A percentile compares a stretch with the other conserved stretches of the same genome.
phyloP scores from a whole-genome alignment of 2,329 filamentous ascomycete genomes.

The Nothophaeocryptopus gaeumannii region DNA sequence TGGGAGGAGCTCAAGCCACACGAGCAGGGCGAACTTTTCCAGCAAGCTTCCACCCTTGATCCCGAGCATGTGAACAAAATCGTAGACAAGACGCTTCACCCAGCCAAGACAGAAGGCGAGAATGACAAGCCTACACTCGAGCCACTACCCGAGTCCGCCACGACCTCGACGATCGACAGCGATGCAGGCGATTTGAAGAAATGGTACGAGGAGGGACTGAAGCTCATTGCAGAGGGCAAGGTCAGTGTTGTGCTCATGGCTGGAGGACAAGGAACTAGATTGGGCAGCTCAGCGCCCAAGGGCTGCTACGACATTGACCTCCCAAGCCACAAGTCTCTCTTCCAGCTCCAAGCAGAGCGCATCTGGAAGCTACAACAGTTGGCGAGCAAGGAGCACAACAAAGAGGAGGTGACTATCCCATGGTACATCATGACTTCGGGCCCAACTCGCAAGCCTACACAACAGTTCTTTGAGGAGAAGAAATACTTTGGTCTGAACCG shows the following conservation, averaged over 20 bases:
- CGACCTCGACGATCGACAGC: constrained; percentile 89
- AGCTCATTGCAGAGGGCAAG: constrained; percentile 65
- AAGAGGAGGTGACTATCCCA: constrained; percentile 66
- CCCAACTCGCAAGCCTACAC: constrained; percentile 86
- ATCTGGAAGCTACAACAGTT: constrained; percentile 83
- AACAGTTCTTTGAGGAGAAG: constrained; percentile 86
- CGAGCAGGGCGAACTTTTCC: constrained; percentile 75
- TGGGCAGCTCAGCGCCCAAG: constrained; percentile 94
- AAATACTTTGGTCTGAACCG: constrained; percentile 84
- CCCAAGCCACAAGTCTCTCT: constrained; percentile 87
- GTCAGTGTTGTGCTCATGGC: constrained; percentile 92
- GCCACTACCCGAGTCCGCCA: constrained; percentile 81
- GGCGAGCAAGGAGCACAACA: constrained; percentile 67
- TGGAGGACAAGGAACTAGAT: constrained; percentile 88
- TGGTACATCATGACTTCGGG: constrained; percentile 99
- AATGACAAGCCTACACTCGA: constrained; percentile 62
- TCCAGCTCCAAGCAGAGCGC: constrained; percentile 95
- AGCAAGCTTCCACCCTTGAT: constrained; percentile 75
- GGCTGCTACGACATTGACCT: constrained; percentile 96
- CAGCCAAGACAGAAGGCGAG: constrained; percentile 60
- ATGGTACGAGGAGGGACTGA: constrained; percentile 75
- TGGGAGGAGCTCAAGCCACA: constrained; percentile 72
- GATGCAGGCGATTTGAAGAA: constrained; percentile 70
- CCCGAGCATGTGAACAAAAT: constrained; percentile 85
- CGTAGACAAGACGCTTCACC: constrained; percentile 76